Percentiles rank a stretch among this genome's conserved stretches.
Evolutionary conservation across 208 protist genomes (phyloP).

Genomic region (Entamoeba moshkovskii): DNA sequence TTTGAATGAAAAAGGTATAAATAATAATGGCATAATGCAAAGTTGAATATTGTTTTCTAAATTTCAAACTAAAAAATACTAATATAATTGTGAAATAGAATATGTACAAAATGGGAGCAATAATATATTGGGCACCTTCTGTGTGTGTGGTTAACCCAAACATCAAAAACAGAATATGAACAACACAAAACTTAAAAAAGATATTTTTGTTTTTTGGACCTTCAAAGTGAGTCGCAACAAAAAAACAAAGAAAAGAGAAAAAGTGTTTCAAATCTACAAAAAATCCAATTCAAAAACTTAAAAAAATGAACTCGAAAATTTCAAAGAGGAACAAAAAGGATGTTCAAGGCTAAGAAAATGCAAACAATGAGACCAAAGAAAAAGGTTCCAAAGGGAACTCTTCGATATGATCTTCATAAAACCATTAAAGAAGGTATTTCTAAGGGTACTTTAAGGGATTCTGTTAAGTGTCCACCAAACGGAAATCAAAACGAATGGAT

Average conservation of each 20-base stretch:
- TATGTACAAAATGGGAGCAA: neutral
- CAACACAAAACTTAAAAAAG: no score
- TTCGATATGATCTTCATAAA: slow-evolving; percentile 2
- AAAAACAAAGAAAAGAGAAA: no score
- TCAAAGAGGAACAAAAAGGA: no score
- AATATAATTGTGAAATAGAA: neutral
- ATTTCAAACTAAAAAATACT: neutral
- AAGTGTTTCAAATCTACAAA: no score
- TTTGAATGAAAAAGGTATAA: neutral
- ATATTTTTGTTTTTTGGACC: no score
- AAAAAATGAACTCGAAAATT: no score
- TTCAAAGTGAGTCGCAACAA: no score
- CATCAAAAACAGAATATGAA: no score
- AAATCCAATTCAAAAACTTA: no score
- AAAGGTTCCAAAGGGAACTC: neutral
- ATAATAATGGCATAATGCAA: neutral
- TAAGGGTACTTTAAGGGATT: slow-evolving; percentile 21
- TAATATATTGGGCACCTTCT: neutral
- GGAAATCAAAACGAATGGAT: slow-evolving; percentile 34
- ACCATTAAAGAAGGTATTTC: slow-evolving; percentile 24
- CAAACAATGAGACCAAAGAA: neutral
- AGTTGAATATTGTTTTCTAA: neutral
- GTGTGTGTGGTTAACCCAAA: no score
- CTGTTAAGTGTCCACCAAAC: slow-evolving; percentile 27
- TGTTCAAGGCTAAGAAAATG: neutral